A percentile compares a stretch with the other conserved stretches of the same genome.
Evolutionary conservation across 371 early-diverging fungal species (phyloP).

Genomic region (Mucor sp.): DNA sequence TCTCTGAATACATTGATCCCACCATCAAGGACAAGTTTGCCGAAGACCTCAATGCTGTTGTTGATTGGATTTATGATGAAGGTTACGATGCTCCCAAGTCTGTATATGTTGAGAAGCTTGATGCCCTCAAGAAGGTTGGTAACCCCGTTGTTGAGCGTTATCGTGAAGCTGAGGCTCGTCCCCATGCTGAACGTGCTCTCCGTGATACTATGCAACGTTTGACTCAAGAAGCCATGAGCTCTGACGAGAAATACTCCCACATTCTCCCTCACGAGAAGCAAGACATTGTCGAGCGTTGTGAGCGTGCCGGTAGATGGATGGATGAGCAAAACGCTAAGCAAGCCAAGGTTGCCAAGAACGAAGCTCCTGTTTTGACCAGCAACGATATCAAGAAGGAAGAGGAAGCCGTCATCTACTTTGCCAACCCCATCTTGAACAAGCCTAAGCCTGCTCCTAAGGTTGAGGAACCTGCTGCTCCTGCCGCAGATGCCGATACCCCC

Average conservation of each 20-base stretch:
- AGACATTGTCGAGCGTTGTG: constrained; percentile 73
- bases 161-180: constrained; percentile 86
- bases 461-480: constrained; percentile 36
- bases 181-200: constrained; percentile 78
- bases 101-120: constrained; percentile 84
- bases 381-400: constrained; percentile 79
- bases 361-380: constrained; percentile 69
- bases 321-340: constrained; percentile 80
- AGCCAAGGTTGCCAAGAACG: constrained; percentile 74
- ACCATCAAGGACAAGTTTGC: constrained; percentile 72
- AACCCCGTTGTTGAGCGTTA: constrained; percentile 82
- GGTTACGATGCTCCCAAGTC: constrained; percentile 93
- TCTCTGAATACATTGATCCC: constrained; percentile 77
- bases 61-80: constrained; percentile 98
- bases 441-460: constrained; percentile 85
- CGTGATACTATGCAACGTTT: constrained; percentile 77
- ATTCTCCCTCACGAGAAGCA: constrained; percentile 87
- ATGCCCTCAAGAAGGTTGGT: constrained; percentile 79
- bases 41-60: constrained; percentile 73
- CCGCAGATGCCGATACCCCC: constrained; percentile 49
- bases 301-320: constrained; percentile 87
- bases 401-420: constrained; percentile 61
- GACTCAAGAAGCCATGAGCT: constrained; percentile 68
- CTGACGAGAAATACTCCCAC: constrained; percentile 87
- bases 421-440: constrained; percentile 84